Percentiles rank a stretch among this genome's conserved stretches.
Conservation (phyloP, 345 rosid species). For the Cochlearia excelsa region DNA sequence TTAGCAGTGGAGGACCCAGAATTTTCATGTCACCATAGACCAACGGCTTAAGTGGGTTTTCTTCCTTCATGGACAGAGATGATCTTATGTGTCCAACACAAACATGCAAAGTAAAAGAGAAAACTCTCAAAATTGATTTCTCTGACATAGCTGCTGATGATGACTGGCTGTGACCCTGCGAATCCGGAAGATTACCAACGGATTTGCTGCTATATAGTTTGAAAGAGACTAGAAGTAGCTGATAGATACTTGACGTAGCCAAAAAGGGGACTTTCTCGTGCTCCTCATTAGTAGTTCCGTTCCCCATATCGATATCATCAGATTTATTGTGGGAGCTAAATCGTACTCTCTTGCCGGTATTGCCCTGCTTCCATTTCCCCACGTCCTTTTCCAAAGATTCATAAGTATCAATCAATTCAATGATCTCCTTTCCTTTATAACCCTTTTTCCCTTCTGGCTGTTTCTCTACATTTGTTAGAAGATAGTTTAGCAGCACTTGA, state of each 20-base stretch:
- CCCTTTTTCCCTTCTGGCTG: conserved; percentile 44
- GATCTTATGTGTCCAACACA: conserved; percentile 53
- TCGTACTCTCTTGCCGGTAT: conserved; percentile 44
- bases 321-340: conserved; percentile 35
- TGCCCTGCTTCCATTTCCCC: conserved; percentile 44
- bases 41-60: conserved; percentile 52
- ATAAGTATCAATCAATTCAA: conserved; percentile 49
- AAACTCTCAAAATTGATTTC: conserved; percentile 38
- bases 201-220: conserved; percentile 35
- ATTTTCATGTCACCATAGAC: conserved; percentile 59
- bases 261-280: conserved; percentile 49
- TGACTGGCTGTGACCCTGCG: conserved; percentile 54
- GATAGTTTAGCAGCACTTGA: conserved; percentile 59
- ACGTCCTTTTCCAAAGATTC: conserved; percentile 44
- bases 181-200: conserved; percentile 35
- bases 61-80: conserved; percentile 43
- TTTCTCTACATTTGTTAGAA: conserved; percentile 58
- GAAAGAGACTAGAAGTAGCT: conserved; percentile 45
- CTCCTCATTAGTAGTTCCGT: conserved; percentile 39
- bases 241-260: conserved; percentile 68
- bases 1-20: conserved; percentile 61
- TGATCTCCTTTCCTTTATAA: conserved; percentile 60
- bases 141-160: conserved; percentile 41
- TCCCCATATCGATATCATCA: conserved; percentile 36
- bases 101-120: conserved; percentile 54